Percentiles rank a stretch among this genome's conserved stretches.
Conservation (phyloP, 1,139 yeast species). For the Meyerozyma sp. region DNA sequence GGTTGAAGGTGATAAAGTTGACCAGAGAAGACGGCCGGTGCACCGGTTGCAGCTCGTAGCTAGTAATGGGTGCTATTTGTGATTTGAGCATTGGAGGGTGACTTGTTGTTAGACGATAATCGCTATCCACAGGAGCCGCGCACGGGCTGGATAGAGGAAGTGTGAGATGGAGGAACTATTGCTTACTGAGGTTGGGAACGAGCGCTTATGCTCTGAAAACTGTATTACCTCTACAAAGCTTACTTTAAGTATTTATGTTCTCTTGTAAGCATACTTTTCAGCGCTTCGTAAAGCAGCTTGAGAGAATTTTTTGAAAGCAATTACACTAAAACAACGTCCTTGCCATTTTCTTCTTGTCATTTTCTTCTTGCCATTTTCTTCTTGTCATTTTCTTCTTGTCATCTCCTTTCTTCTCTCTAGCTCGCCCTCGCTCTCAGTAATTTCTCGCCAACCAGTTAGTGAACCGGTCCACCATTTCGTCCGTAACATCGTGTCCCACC, state of each 20-base stretch:
- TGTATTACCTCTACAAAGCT: too few species aligned
- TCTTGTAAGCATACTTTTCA: too few species aligned
- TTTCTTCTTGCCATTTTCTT: neutral
- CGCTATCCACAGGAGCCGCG: neutral
- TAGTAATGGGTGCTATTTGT: slow-evolving; percentile 1
- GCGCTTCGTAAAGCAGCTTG: too few species aligned
- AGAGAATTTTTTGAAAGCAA: too few species aligned
- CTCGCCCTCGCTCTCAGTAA: neutral
- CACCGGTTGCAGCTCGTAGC: neutral
- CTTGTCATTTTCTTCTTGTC: neutral
- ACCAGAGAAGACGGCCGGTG: slow-evolving; percentile 15
- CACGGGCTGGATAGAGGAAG: neutral
- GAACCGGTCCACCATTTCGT: slow-evolving; percentile 31
- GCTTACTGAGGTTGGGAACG: too few species aligned
- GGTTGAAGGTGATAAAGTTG: slow-evolving; percentile 75
- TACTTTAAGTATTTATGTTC: too few species aligned
- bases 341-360: too few species aligned
- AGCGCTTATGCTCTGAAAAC: neutral
- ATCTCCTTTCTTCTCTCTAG: too few species aligned
- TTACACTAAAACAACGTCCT: too few species aligned
- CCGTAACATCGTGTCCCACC: slow-evolving; percentile 31
- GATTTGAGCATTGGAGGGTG: slow-evolving; percentile 3
- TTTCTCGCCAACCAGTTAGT: slow-evolving; percentile 26
- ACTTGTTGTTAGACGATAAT: neutral
- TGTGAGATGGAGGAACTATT: too few species aligned